Conservation (phyloP, 805 yeast species). For the Debaryomyces tyrocola region DNA sequence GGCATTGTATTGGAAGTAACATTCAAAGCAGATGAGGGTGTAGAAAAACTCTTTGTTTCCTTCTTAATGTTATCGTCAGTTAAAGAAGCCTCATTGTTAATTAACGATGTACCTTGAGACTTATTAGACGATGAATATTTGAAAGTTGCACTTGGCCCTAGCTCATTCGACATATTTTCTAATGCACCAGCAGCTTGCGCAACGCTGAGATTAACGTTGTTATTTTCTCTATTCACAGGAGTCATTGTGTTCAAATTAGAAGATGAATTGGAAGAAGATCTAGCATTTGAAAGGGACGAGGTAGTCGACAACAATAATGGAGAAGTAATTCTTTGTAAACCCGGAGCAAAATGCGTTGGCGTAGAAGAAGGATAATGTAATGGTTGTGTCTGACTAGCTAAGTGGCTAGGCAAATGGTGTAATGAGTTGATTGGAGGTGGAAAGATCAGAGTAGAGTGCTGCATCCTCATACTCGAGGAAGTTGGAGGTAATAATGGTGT, state of each 20-base stretch:
- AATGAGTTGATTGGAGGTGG: constrained; percentile 7
- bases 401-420: constrained; percentile 19
- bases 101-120: constrained; percentile 28
- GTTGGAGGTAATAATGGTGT: constrained; percentile 31
- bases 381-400: constrained; percentile 46
- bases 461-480: constrained; percentile 3
- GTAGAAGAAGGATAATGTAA: constrained; percentile 67
- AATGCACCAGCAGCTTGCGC: constrained; percentile 45
- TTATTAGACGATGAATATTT: constrained; percentile 16
- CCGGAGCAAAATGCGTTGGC: constrained; percentile 70
- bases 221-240: background rate
- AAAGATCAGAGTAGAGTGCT: constrained; percentile 5
- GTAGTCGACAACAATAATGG: constrained; percentile 60
- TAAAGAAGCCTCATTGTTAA: constrained; percentile 26
- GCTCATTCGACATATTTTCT: constrained; percentile 44
- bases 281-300: constrained; percentile 42
- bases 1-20: constrained; percentile 26
- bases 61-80: constrained; percentile 12
- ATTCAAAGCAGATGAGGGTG: constrained; percentile 39
- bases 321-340: constrained; percentile 61
- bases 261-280: constrained; percentile 17
- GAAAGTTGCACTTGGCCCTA: constrained; percentile 45
- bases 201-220: constrained; percentile 6
- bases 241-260: background rate
- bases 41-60: constrained; percentile 23